Base-by-base conservation (phyloP, 1,284 basidiomycete species). In the Ceratobasidium sp. region DNA sequence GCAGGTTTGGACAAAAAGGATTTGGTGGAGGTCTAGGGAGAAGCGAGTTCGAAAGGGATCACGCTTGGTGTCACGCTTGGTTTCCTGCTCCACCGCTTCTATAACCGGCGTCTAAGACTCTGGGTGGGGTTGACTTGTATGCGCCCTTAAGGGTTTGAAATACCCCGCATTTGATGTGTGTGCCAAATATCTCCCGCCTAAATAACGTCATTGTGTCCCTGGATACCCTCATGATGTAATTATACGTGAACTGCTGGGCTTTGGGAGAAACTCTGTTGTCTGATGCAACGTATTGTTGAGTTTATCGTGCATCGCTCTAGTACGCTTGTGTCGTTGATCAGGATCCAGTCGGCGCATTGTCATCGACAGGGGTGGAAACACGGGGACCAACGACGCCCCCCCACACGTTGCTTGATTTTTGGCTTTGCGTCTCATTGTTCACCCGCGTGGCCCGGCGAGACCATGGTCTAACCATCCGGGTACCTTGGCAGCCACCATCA, bases 121-220 rank as follows among this genome's bases (percentile, higher is more conserved):
- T n/a, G 44, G 2, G 7, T 12, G 41, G 46, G 20, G 48, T n/a
- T n/a, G 62, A 41, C 7, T 3, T 54, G 6, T 23, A 54, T 54
- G 52, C n/a, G 44, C n/a, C 41, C 23, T 5, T 14, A 8, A 48
- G 38, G 62, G 62, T 65, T 44, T 27, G 3, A 48, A 30, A 27
- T 65, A 65, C 62, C 62, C 62, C 62, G 62, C 62, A 65, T 1
- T 65, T 46, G 44, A 27, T 48, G 62, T 23, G 41, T 12, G n/a
- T 48, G 62, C 44, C 62, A 65, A 65, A 65, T 41, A 65, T 65
- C 20, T 46, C 62, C 62, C 62, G 62, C 44, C 62, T 48, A 65
- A 65, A 48, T 65, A 65, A 23, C 3, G 44, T 12, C n/a, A 48
- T 65, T 65, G 44, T 27, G 44, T n/a, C 1, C 6, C 16, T 62